A percentile compares a stretch with the other conserved stretches of the same genome.
These are phyloP conservation scores for Dendrobium officinale DNA, from an alignment of 106 monocot genomes.

Conservation along the genomic window DNA sequence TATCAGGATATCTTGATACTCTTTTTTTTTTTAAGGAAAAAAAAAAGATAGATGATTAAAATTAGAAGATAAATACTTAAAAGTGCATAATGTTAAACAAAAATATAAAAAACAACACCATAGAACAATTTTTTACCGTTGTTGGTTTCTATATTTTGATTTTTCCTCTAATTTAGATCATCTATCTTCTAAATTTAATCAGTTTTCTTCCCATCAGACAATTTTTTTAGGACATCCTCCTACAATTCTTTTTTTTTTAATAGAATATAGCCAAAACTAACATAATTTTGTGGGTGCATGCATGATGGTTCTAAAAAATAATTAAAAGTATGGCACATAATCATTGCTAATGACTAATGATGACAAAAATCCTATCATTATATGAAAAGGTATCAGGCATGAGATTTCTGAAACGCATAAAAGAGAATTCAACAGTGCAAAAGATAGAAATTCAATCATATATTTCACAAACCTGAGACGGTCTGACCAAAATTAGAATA, in stretches of 20 bases:
- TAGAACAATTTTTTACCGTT: no score
- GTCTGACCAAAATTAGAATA: conserved; percentile 81
- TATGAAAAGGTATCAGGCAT: neutral
- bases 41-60: no score
- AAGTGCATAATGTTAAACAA: no score
- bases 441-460: conserved; percentile 3
- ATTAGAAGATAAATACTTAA: no score
- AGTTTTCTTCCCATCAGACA: neutral
- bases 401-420: neutral
- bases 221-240: neutral
- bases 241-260: neutral
- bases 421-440: neutral
- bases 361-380: neutral
- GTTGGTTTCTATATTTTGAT: no score
- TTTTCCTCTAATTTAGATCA: no score
- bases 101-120: no score
- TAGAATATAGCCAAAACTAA: neutral
- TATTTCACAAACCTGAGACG: conserved; percentile 36
- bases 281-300: neutral
- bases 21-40: no score
- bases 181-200: neutral
- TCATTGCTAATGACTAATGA: neutral
- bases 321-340: neutral
- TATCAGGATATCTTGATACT: no score
- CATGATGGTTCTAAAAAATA: neutral